A percentile compares a stretch with the other conserved stretches of the same genome.
Evolutionary conservation across 148 eudicot species (phyloP).

Genomic region (Simmondsia chinensis): DNA sequence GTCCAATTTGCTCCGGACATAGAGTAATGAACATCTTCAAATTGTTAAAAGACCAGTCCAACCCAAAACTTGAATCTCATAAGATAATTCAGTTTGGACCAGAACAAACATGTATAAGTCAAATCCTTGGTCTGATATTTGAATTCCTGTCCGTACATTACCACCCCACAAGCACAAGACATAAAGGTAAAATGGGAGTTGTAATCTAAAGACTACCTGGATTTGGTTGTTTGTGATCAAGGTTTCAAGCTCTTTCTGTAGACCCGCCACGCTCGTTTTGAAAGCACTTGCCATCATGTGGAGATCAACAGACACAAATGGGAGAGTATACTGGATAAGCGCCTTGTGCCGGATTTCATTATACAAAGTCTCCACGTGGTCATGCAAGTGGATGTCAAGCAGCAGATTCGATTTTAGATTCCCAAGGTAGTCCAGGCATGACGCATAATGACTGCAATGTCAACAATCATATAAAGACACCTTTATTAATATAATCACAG

Average conservation of each 20-base stretch:
- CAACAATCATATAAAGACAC: neutral
- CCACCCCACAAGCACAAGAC: too few species aligned
- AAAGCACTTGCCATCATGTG: slow-evolving; percentile 93
- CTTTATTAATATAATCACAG: neutral
- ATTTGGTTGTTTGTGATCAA: slow-evolving; percentile 79
- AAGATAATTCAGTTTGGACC: too few species aligned
- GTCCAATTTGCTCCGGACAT: too few species aligned
- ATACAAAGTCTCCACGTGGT: slow-evolving; percentile 75
- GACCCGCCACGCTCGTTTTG: slow-evolving; percentile 50
- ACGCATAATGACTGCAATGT: slow-evolving; percentile 70
- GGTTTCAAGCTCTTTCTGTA: slow-evolving; percentile 88
- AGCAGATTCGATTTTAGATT: slow-evolving; percentile 72
- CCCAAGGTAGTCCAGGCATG: slow-evolving; percentile 80
- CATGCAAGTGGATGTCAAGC: slow-evolving; percentile 88
- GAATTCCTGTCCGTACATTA: too few species aligned
- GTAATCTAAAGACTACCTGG: slow-evolving; percentile 39
- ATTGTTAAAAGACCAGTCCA: too few species aligned
- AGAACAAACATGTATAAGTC: too few species aligned
- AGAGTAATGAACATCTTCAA: too few species aligned
- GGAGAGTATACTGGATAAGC: slow-evolving; percentile 84
- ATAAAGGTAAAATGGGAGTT: neutral
- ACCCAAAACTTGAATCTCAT: too few species aligned
- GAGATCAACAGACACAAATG: slow-evolving; percentile 88
- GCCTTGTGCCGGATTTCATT: slow-evolving; percentile 85
- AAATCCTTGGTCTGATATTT: too few species aligned